These are phyloP conservation scores for Trichoderma sp. DNA, from an alignment of 2,329 filamentous ascomycete species.

Conservation along the genomic window DNA sequence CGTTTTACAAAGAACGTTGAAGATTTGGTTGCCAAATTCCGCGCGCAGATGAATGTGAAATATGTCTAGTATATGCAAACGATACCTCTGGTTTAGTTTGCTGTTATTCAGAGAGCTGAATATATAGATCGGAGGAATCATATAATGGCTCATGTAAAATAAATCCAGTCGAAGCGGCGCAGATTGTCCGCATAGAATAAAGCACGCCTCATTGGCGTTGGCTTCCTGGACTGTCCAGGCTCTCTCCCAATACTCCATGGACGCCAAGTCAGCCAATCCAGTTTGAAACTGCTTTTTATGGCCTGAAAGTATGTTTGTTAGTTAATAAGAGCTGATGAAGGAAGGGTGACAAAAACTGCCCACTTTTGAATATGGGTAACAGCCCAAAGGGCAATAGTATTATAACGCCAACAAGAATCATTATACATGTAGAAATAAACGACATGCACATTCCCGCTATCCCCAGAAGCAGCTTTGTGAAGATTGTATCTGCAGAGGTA, in stretches of 20 bases:
- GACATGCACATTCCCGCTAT: neutral
- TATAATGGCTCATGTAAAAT: neutral
- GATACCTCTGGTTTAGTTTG: neutral
- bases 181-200: constrained; percentile 1
- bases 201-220: neutral
- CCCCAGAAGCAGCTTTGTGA: neutral
- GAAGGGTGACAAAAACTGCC: neutral
- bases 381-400: neutral
- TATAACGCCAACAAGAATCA: neutral
- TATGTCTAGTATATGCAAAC: neutral
- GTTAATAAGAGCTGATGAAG: neutral
- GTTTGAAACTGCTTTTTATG: neutral
- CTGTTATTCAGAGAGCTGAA: neutral
- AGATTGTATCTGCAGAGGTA: neutral
- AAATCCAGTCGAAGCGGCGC: neutral
- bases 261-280: neutral
- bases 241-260: constrained; percentile 4
- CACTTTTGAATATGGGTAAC: neutral
- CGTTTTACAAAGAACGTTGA: neutral
- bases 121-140: neutral
- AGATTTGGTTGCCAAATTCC: neutral
- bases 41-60: neutral
- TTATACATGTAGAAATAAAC: neutral
- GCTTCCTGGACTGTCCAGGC: constrained; percentile 4
- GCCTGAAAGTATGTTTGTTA: neutral